Evolutionary conservation across 2,329 filamentous ascomycete species (phyloP), one percentile per base, ranked within the genome.

Genomic region (Verruconis gallopava): DNA sequence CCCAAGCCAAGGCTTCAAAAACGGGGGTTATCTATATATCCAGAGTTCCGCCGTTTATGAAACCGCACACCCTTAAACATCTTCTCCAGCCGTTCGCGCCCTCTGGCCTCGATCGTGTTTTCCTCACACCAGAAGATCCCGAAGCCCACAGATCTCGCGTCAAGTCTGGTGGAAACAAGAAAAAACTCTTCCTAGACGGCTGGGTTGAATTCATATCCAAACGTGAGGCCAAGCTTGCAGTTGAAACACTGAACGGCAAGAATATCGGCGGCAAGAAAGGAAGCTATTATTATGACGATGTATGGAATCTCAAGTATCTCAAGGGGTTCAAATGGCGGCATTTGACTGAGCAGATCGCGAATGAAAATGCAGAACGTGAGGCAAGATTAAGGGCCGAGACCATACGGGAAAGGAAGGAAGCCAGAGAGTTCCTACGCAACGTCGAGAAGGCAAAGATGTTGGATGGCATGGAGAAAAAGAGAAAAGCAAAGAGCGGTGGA

Each of bases 41-140:
- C 3, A 77, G 85, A 45, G 75, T 91, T 48, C 85, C 85, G 3
- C 85, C 85, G 0, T 93, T 88, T 61, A 91, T 93, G 83, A 88
- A 86, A 53, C 83, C 84, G 4, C 66, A 70, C 40, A 88, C 88
- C 55, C 68, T 91, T 32, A 77, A 81, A 49, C 77, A 79, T 14
- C 75, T 86, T 12, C 74, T 91, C 42, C 71, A 78, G 47, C 80
- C 79, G 6, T 85, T 85, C 61, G 85, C 85, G 46, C 68, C 69
- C 30, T 55, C 53, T 42, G 58, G 56, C 4, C 75, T 89, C 54
- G 82, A 82, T 53, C 79, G 82, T 51, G 78, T 86, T 44, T 89
- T 88, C 63, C 71, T 89, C 14, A 77, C 81, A 0, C 83, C 83
- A 11, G 83, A 91, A 61, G 78, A 85, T 54, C 72, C 77, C 0